Evolutionary conservation across 257 asterid genomes (phyloP).

Genomic region (Rubia yunnanensis): DNA sequence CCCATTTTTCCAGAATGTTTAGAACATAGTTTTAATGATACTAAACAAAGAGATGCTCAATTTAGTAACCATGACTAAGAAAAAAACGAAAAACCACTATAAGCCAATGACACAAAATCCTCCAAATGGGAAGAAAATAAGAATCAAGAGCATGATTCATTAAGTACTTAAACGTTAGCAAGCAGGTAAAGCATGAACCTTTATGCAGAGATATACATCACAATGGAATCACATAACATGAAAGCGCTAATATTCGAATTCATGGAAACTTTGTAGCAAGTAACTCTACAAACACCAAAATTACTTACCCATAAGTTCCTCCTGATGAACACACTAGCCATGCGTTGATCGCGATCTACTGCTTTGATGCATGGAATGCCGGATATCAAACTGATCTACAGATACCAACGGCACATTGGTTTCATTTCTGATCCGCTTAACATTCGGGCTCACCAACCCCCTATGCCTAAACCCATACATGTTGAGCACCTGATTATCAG

Average conservation of each 20-base stretch:
- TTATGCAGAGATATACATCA: background rate
- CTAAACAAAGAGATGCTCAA: background rate
- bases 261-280: constrained; percentile 11
- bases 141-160: background rate
- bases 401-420: constrained; percentile 52
- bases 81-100: background rate
- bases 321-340: constrained; percentile 35
- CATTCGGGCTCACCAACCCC: constrained; percentile 86
- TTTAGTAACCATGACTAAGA: background rate
- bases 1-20: background rate
- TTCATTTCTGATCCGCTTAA: constrained; percentile 83
- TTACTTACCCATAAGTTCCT: constrained; percentile 35
- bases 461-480: constrained; percentile 88
- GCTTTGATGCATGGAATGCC: constrained; percentile 40
- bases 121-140: background rate
- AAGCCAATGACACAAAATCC: background rate
- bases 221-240: background rate
- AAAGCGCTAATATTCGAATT: background rate
- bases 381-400: constrained; percentile 75
- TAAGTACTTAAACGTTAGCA: background rate
- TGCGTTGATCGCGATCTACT: constrained; percentile 20
- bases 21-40: background rate
- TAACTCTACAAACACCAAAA: background rate
- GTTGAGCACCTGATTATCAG: constrained; percentile 77
- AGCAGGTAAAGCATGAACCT: background rate